A percentile compares a stretch with the other conserved stretches of the same genome.
These are phyloP conservation scores for Backusella sp. DNA, from an alignment of 192 early-diverging fungal species.

Conservation along the genomic window DNA sequence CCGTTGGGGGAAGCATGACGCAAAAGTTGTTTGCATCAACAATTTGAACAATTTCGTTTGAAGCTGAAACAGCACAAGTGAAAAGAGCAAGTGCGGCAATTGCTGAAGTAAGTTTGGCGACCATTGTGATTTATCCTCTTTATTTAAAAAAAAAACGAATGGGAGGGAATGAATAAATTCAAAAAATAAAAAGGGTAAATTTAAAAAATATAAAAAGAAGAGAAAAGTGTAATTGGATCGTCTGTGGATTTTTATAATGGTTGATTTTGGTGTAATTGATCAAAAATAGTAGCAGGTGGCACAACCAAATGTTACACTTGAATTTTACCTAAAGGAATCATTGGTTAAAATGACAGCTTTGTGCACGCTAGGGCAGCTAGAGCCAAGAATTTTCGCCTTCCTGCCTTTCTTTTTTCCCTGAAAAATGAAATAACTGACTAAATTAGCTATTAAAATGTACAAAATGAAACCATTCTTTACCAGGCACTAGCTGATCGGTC, in stretches of 20 bases:
- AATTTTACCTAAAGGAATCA: background rate
- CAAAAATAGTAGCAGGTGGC: conserved; percentile 2
- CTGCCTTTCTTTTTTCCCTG: background rate
- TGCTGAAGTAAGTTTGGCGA: background rate
- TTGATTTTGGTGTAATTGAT: conserved; percentile 1
- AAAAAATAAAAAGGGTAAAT: background rate
- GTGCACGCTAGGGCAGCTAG: background rate
- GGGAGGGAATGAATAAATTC: background rate
- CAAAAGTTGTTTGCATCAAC: conserved; percentile 38
- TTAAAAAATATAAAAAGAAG: background rate
- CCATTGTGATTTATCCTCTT: background rate
- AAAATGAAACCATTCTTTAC: background rate
- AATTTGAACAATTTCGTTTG: conserved; percentile 27
- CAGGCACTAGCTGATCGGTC: background rate
- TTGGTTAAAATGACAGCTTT: background rate
- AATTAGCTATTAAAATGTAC: background rate
- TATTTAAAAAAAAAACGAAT: background rate
- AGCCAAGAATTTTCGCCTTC: background rate
- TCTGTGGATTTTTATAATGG: background rate
- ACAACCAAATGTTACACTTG: conserved; percentile 4
- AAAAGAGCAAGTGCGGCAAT: background rate
- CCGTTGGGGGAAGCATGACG: conserved; percentile 39
- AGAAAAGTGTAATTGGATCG: background rate
- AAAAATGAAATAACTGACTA: background rate
- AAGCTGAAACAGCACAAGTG: background rate